phyloP scores from a whole-genome alignment of 176 grass and related monocot species.

The Cenchrus purpureus region DNA sequence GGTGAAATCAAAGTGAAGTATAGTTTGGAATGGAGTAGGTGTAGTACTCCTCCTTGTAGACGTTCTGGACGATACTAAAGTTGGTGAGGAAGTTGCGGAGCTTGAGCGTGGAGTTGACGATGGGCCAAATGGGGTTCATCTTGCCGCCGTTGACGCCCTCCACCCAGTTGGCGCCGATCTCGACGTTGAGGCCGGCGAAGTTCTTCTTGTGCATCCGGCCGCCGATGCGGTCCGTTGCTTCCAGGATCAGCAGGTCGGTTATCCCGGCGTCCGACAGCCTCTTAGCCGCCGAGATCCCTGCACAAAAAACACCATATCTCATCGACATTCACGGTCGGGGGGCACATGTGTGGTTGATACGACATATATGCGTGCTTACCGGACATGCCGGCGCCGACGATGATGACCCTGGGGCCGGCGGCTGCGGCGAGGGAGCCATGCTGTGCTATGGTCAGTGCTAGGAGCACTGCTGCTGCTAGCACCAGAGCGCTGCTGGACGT shows the following conservation, averaged over 20 bases:
- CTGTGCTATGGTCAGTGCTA: background rate
- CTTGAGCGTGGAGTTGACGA: slow-evolving; percentile 59
- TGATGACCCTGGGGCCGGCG: slow-evolving; percentile 37
- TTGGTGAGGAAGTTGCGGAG: slow-evolving; percentile 68
- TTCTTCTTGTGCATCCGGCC: slow-evolving; percentile 65
- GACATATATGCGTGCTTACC: slow-evolving; percentile 9
- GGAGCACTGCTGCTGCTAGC: background rate
- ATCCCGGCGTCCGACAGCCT: slow-evolving; percentile 66
- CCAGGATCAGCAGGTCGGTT: slow-evolving; percentile 65
- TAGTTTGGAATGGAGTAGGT: background rate
- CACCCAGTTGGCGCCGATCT: slow-evolving; percentile 78
- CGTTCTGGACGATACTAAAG: slow-evolving; percentile 43
- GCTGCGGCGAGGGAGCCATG: slow-evolving; percentile 20
- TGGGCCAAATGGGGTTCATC: slow-evolving; percentile 72
- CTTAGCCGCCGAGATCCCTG: slow-evolving; percentile 79
- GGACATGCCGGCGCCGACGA: slow-evolving; percentile 57
- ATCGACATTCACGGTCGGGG: background rate
- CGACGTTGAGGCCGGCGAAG: slow-evolving; percentile 60
- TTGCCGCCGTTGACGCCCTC: slow-evolving; percentile 58
- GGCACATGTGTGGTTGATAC: background rate
- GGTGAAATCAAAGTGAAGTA: background rate
- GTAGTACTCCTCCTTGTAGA: slow-evolving; percentile 60
- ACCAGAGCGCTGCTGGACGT: background rate
- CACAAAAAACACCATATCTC: background rate
- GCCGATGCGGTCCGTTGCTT: slow-evolving; percentile 61